These are phyloP conservation scores for Peronospora farinosa DNA, from an alignment of 352 stramenopile species.

Conservation along the genomic window DNA sequence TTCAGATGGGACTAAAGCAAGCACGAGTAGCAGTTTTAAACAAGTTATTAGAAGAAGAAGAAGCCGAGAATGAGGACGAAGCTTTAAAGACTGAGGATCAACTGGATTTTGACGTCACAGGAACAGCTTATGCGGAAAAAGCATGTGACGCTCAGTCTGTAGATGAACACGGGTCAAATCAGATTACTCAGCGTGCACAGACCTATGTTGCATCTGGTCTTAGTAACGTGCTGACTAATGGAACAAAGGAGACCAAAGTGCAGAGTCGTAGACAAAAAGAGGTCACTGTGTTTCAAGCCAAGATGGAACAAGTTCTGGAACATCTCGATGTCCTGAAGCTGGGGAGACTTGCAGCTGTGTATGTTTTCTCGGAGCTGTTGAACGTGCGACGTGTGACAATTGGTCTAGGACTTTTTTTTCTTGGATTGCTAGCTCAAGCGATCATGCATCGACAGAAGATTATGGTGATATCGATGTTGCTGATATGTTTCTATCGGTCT, in stretches of 20 bases:
- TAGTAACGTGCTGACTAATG: constrained; percentile 5
- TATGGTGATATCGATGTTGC: constrained; percentile 65
- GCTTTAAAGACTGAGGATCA: background rate
- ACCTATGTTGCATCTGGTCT: constrained; percentile 16
- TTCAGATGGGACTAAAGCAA: constrained; percentile 38
- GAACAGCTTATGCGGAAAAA: constrained; percentile 1
- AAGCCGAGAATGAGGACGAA: constrained; percentile 32
- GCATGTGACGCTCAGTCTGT: constrained; percentile 1
- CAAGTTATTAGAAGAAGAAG: constrained; percentile 32
- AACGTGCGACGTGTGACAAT: constrained; percentile 40
- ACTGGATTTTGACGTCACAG: background rate
- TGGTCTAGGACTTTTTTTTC: constrained; percentile 41
- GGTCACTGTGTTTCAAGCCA: constrained; percentile 45
- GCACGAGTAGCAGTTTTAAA: constrained; percentile 55
- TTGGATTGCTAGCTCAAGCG: constrained; percentile 46
- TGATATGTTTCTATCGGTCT: constrained; percentile 59
- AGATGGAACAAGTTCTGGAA: constrained; percentile 45
- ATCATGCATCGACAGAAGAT: constrained; percentile 65
- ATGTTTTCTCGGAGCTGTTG: constrained; percentile 51
- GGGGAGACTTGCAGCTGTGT: constrained; percentile 39
- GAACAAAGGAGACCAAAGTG: constrained; percentile 8
- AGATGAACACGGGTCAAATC: constrained; percentile 4
- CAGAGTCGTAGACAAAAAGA: constrained; percentile 5
- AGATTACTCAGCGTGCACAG: constrained; percentile 23
- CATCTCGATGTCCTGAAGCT: constrained; percentile 56